Evolutionary conservation across 1,139 yeast genomes (phyloP), one percentile per base, ranked within the genome.

Genomic region (Yamadazyma dendronema): DNA sequence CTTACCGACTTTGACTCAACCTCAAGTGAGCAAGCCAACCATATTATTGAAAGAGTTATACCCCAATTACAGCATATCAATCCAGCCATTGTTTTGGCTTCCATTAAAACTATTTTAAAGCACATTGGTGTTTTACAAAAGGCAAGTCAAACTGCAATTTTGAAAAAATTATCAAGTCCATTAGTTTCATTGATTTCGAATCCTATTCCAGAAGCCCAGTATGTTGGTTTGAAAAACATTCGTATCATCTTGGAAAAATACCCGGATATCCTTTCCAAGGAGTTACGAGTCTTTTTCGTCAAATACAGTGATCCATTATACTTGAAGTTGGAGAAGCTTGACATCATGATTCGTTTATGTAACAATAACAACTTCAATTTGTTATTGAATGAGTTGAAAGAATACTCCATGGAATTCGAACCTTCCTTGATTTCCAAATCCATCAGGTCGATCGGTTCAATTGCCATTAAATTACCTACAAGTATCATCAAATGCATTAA

Each of bases 51-150:
- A 56, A 74, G 97, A 46, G 90, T 89, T 7, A 78, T 87, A 5
- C 98, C 99, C 6, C 98, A 92, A 62, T 77, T 94, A 53, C 99
- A 94, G 63, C 99, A 94, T 60, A 97, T 87, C 22, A 94, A 94
- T 57, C 96, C 98, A 1, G 85, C 96, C 3, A 97, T 94, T 24
- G 97, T 94, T 3, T 69, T 94, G 49, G 80, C 90, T 23, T 79
- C 97, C 0, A 81, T 94, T 44, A 88, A 89, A 55, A 88, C 88
- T 2, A 80, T 92, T 8, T 61, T 94, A 26, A 79, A 79, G 42
- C 95, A 89, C 57, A 49, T 87, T 38, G 79, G 78, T n/a, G 65
- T 83, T 21, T 53, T 62, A 11, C 53, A 51, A 12, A 56, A 57
- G 12, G 62, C 64, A 3, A 61, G 59, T 39, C 55, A 55, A 39